Percentiles rank a stretch among this genome's conserved stretches.
Conservation (phyloP, 768 basidiomycete genomes). For the Lenzites betulinus region DNA sequence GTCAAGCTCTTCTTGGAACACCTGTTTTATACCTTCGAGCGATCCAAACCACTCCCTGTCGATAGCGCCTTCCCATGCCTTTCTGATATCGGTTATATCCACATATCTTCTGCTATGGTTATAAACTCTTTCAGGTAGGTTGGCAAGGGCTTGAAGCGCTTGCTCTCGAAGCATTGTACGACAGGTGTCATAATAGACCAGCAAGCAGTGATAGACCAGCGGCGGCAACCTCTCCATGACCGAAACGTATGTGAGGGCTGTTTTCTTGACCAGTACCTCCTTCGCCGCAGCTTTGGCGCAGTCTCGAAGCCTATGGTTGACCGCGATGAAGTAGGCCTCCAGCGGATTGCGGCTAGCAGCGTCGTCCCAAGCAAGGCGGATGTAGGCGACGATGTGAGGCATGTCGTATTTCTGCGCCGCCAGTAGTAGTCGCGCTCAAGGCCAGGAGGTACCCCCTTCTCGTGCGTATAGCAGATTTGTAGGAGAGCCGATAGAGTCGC, state of each 20-base stretch:
- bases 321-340: slow-evolving; percentile 5
- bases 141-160: too few relatives aligned
- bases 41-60: too few relatives aligned
- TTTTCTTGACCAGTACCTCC: slow-evolving; percentile 10
- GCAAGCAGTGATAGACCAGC: slow-evolving; percentile 10
- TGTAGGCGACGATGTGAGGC: neutral
- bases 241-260: neutral
- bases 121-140: too few relatives aligned
- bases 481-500: neutral
- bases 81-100: too few relatives aligned
- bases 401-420: neutral
- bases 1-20: too few relatives aligned
- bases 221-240: slow-evolving; percentile 6
- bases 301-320: neutral
- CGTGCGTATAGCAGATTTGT: neutral
- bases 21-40: too few relatives aligned
- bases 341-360: neutral
- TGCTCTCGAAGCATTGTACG: too few relatives aligned
- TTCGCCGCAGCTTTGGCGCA: slow-evolving; percentile 25
- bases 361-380: neutral
- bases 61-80: too few relatives aligned
- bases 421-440: neutral
- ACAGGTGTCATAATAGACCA: slow-evolving; percentile 43
- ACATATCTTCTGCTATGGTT: too few relatives aligned
- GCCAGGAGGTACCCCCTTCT: neutral